These are phyloP conservation scores for Phaffia rhodozyma DNA, from an alignment of 1,284 basidiomycete species.

Conservation along the genomic window DNA sequence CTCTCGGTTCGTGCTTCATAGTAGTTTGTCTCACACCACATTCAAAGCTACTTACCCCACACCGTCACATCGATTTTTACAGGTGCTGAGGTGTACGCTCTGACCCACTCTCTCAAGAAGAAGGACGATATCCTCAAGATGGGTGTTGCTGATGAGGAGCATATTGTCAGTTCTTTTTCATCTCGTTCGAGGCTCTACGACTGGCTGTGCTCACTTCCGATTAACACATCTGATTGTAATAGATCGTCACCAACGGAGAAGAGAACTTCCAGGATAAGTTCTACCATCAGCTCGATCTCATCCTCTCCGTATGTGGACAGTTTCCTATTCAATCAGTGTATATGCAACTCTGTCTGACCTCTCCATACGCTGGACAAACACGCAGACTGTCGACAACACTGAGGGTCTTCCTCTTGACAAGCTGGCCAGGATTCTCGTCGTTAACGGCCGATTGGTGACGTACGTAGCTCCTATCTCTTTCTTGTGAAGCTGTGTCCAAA, in stretches of 20 bases:
- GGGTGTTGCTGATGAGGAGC: conserved; percentile 38
- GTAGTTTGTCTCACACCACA: too few species aligned
- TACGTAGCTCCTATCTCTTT: too few species aligned
- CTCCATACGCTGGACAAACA: too few species aligned
- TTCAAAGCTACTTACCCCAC: too few species aligned
- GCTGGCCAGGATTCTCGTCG: conserved; percentile 42
- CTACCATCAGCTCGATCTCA: conserved; percentile 45
- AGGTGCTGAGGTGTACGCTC: conserved; percentile 48
- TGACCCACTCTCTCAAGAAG: conserved; percentile 52
- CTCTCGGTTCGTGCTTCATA: conserved; percentile 36
- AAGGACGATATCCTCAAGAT: conserved; percentile 51
- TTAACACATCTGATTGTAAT: too few species aligned
- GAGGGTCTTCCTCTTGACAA: conserved; percentile 30
- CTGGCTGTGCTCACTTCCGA: too few species aligned
- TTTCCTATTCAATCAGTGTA: too few species aligned
- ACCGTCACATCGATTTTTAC: too few species aligned
- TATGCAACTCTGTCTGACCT: too few species aligned
- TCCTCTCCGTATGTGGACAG: conserved; percentile 38
- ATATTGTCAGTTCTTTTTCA: too few species aligned
- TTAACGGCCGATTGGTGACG: conserved; percentile 46
- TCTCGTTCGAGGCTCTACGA: too few species aligned
- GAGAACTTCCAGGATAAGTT: conserved; percentile 41
- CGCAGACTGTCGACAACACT: conserved; percentile 30
- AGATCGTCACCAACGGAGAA: conserved; percentile 5
- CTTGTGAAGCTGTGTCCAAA: too few species aligned